phyloP scores from a whole-genome alignment of 2,329 filamentous ascomycete genomes.

The Pseudogymnoascus destructans region DNA sequence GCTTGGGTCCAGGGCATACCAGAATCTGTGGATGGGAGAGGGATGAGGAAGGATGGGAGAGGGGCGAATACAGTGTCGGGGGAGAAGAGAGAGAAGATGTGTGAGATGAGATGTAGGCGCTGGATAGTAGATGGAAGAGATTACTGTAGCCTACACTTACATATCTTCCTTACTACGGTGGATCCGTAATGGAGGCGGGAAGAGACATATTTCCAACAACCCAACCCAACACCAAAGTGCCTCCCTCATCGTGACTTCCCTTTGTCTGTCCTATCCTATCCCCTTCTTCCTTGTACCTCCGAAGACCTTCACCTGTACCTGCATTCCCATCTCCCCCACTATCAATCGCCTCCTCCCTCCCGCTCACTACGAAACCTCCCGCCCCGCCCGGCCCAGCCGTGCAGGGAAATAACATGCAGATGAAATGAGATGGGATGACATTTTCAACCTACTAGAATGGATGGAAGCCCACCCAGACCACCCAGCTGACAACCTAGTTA shows the following conservation, averaged over 20 bases:
- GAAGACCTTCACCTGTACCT: neutral
- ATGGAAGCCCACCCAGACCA: neutral
- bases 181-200: neutral
- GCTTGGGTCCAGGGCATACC: conserved; percentile 1
- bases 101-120: neutral
- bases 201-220: neutral
- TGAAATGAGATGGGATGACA: neutral
- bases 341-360: neutral
- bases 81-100: neutral
- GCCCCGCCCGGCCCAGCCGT: neutral
- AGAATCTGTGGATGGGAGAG: neutral
- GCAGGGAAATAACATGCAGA: neutral
- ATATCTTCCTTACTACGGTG: neutral
- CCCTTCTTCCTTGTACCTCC: neutral
- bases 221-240: neutral
- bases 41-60: neutral
- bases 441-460: neutral
- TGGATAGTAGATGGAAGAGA: neutral
- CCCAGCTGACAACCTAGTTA: no score
- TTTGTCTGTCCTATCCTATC: neutral
- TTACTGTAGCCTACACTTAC: neutral
- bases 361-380: neutral
- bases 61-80: neutral
- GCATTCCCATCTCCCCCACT: neutral
- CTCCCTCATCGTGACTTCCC: neutral